Evolutionary conservation across 768 basidiomycete genomes (phyloP).

Genomic region (Crassisporium funariophilum): DNA sequence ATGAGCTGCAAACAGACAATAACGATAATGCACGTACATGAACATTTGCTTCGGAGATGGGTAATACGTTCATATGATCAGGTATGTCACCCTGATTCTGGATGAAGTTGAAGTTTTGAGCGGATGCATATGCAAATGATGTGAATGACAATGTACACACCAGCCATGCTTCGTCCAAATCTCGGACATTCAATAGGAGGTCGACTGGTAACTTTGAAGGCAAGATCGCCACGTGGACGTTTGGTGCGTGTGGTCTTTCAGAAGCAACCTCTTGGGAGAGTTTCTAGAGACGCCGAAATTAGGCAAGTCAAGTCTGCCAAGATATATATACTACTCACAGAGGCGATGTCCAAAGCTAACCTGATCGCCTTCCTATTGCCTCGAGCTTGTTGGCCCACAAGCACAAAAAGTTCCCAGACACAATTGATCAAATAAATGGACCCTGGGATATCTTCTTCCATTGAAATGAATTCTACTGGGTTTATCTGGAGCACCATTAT

Average conservation of each 20-base stretch:
- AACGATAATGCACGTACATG: constrained; percentile 50
- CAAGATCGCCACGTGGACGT: constrained; percentile 71
- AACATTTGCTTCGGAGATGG: constrained; percentile 52
- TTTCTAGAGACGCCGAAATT: constrained; percentile 37
- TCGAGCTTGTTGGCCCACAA: constrained; percentile 71
- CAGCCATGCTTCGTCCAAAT: constrained; percentile 62
- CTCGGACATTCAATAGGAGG: constrained; percentile 65
- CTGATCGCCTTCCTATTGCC: constrained; percentile 59
- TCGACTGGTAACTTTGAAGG: constrained; percentile 78
- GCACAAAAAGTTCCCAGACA: constrained; percentile 76
- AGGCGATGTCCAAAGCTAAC: constrained; percentile 59
- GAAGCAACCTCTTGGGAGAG: constrained; percentile 53
- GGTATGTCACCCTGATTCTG: constrained; percentile 60
- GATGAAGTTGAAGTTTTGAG: constrained; percentile 11
- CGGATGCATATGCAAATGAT: neutral
- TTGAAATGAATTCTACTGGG: constrained; percentile 44
- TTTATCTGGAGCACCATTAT: constrained; percentile 48
- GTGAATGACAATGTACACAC: constrained; percentile 41
- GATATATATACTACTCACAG: constrained; percentile 37
- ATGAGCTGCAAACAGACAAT: constrained; percentile 3
- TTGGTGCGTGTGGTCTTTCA: constrained; percentile 67
- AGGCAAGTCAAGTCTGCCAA: neutral
- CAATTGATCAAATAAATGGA: constrained; percentile 74
- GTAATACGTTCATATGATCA: constrained; percentile 79
- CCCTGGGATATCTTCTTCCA: constrained; percentile 37